Evolutionary conservation across 768 basidiomycete species (phyloP).

Genomic region (Trametes elegans): DNA sequence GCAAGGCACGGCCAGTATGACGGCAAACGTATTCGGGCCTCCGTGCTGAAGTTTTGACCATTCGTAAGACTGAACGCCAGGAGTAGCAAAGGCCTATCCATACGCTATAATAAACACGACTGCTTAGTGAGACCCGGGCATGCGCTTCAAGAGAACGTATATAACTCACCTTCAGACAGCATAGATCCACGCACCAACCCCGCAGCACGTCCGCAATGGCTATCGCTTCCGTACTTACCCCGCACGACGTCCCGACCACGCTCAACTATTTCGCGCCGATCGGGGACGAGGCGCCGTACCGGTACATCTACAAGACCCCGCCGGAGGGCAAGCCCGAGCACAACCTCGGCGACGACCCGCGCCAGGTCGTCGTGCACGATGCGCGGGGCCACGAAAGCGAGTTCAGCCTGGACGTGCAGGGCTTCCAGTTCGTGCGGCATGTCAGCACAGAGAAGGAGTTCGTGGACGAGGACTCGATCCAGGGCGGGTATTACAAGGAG

Average conservation of each 20-base stretch:
- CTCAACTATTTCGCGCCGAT: constrained; percentile 37
- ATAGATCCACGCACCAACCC: not conserved
- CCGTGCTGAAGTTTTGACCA: not conserved
- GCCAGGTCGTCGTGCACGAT: constrained; percentile 30
- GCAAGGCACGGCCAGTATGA: not conserved
- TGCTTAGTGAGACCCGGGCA: constrained; percentile 5
- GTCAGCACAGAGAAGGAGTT: constrained; percentile 40
- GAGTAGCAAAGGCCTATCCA: not conserved
- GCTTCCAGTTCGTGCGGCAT: constrained; percentile 40
- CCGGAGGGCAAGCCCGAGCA: constrained; percentile 22
- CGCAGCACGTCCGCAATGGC: constrained; percentile 6
- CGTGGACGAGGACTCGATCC: constrained; percentile 38
- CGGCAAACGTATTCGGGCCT: not conserved
- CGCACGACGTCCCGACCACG: constrained; percentile 37
- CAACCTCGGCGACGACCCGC: constrained; percentile 32
- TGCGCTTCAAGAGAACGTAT: not conserved
- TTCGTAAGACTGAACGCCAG: not conserved
- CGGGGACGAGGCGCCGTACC: constrained; percentile 33
- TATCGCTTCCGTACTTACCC: constrained; percentile 27
- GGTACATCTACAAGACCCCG: constrained; percentile 30
- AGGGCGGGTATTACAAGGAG: constrained; percentile 40
- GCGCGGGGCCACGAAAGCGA: constrained; percentile 31
- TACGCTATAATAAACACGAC: not conserved
- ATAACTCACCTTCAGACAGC: not conserved
- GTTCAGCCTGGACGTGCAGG: constrained; percentile 38